Evolutionary conservation across 2,329 filamentous ascomycete genomes (phyloP).

Genomic region (Fusarium abutilonis): DNA sequence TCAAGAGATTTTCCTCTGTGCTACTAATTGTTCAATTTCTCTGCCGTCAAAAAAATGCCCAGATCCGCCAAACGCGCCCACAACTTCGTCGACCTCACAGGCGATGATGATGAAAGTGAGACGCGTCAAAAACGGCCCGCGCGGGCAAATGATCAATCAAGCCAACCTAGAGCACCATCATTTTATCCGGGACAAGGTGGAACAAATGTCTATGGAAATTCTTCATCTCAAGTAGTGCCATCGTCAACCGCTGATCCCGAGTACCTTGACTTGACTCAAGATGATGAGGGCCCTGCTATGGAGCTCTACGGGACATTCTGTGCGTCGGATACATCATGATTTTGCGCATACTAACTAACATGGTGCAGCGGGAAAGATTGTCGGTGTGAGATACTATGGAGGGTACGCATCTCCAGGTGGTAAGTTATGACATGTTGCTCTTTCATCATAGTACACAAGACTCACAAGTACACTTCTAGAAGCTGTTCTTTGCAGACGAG

Average conservation of each 20-base stretch:
- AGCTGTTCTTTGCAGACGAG: conserved; percentile 69
- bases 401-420: conserved; percentile 69
- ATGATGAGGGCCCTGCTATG: conserved; percentile 51
- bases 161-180: conserved; percentile 1
- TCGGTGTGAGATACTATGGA: conserved; percentile 67
- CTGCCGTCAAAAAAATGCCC: conserved; percentile 28
- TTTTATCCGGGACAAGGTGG: conserved; percentile 30
- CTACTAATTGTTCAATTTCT: background rate
- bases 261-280: conserved; percentile 56
- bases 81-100: conserved; percentile 56
- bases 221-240: conserved; percentile 29
- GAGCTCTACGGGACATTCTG: conserved; percentile 61
- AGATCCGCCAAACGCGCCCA: conserved; percentile 50
- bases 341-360: conserved; percentile 31
- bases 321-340: conserved; percentile 39
- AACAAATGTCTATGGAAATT: conserved; percentile 26
- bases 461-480: conserved; percentile 49
- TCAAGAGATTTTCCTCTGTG: background rate
- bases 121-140: conserved; percentile 45
- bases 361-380: conserved; percentile 57
- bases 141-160: conserved; percentile 15
- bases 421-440: conserved; percentile 1
- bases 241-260: conserved; percentile 50
- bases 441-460: background rate
- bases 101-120: conserved; percentile 47